These are phyloP conservation scores for Agaricus sinodeliciosus DNA, from an alignment of 768 basidiomycete species.

Conservation along the genomic window DNA sequence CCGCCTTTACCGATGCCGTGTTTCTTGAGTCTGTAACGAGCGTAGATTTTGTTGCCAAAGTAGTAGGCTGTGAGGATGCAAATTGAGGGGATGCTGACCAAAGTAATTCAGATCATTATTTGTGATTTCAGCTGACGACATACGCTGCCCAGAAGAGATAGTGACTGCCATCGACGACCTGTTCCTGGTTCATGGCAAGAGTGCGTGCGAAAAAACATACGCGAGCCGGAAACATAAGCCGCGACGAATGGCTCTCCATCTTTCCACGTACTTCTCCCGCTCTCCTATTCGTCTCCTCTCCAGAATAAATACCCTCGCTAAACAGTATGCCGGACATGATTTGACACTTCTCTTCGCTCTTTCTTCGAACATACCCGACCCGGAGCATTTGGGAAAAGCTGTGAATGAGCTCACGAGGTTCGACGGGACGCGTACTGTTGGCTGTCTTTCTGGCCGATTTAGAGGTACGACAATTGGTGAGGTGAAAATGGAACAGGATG, in stretches of 20 bases:
- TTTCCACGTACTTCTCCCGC: constrained; percentile 34
- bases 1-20: constrained; percentile 55
- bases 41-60: constrained; percentile 43
- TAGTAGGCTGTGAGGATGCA: constrained; percentile 40
- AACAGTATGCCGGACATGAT: constrained; percentile 21
- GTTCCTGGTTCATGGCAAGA: not conserved
- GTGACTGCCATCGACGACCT: constrained; percentile 25
- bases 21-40: constrained; percentile 34
- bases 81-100: constrained; percentile 34
- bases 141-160: constrained; percentile 43
- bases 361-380: constrained; percentile 31
- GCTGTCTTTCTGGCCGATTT: constrained; percentile 56
- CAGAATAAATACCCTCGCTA: constrained; percentile 25
- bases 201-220: not conserved
- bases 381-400: constrained; percentile 31
- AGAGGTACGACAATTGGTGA: constrained; percentile 17
- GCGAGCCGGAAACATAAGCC: not conserved
- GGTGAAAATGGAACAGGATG: constrained; percentile 1
- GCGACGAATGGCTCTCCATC: constrained; percentile 21
- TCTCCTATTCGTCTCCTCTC: constrained; percentile 27
- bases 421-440: constrained; percentile 34
- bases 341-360: constrained; percentile 45
- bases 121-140: constrained; percentile 1
- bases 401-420: constrained; percentile 34
- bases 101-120: not conserved